These are phyloP conservation scores for Chondrostereum purpureum DNA, from an alignment of 1,284 basidiomycete species.

Conservation along the genomic window DNA sequence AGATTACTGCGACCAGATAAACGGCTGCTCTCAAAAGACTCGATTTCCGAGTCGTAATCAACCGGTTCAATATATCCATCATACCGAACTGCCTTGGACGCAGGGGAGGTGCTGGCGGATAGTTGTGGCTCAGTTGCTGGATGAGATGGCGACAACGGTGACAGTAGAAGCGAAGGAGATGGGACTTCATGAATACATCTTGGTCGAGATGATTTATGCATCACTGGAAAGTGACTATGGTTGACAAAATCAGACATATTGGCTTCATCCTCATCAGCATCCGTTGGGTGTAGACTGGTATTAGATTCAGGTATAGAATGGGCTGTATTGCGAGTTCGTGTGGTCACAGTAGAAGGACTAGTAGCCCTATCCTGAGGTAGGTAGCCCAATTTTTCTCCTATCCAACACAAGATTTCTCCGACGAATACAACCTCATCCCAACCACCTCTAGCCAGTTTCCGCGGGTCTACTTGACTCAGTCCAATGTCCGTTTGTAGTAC, in stretches of 20 bases:
- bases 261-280: slow-evolving; percentile 10
- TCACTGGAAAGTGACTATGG: slow-evolving; percentile 7
- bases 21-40: slow-evolving; percentile 35
- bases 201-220: slow-evolving; percentile 21
- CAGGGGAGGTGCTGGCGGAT: background rate
- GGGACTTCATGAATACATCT: slow-evolving; percentile 44
- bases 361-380: slow-evolving; percentile 16
- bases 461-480: slow-evolving; percentile 55
- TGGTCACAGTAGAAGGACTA: slow-evolving; percentile 14
- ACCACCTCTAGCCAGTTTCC: slow-evolving; percentile 51
- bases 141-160: slow-evolving; percentile 5
- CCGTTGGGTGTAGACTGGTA: slow-evolving; percentile 18
- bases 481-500: slow-evolving; percentile 56
- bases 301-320: slow-evolving; percentile 8
- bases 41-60: slow-evolving; percentile 43
- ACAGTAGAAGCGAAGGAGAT: slow-evolving; percentile 16
- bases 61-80: slow-evolving; percentile 47
- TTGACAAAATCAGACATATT: slow-evolving; percentile 14
- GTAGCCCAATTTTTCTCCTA: slow-evolving; percentile 42
- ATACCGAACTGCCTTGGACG: slow-evolving; percentile 34
- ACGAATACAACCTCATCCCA: slow-evolving; percentile 60
- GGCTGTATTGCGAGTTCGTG: slow-evolving; percentile 1
- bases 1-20: slow-evolving; percentile 7
- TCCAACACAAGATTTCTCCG: slow-evolving; percentile 58
- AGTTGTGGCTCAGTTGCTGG: background rate